Evolutionary conservation across 192 early-diverging fungal species (phyloP).

Genomic region (Geosiphon pyriformis): DNA sequence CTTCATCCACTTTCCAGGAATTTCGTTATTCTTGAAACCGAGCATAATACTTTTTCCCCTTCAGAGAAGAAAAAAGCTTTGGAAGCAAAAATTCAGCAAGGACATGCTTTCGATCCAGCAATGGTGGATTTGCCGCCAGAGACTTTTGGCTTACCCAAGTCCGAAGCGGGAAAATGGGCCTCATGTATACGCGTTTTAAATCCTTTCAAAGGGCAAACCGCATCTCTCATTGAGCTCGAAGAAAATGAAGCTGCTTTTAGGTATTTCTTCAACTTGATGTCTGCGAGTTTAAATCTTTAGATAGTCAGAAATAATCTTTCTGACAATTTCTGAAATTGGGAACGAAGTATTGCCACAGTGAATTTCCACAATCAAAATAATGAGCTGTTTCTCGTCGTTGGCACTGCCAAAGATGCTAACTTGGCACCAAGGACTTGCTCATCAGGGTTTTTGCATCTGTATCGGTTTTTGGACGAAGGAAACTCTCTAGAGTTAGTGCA

Average conservation of each 20-base stretch:
- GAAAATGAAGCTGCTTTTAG: conserved; percentile 81
- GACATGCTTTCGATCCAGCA: conserved; percentile 48
- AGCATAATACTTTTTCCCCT: conserved; percentile 70
- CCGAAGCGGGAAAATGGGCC: conserved; percentile 75
- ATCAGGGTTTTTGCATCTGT: conserved; percentile 70
- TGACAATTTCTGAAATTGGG: background rate
- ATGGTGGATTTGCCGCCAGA: conserved; percentile 59
- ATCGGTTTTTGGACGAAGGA: conserved; percentile 62
- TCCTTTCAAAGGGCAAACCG: conserved; percentile 67
- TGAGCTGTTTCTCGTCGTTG: conserved; percentile 76
- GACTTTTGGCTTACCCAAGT: conserved; percentile 75
- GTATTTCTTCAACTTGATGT: background rate
- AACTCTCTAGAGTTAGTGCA: conserved; percentile 73
- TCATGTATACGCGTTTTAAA: conserved; percentile 79
- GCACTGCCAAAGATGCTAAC: conserved; percentile 67
- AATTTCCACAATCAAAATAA: conserved; percentile 49
- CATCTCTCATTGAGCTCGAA: conserved; percentile 68
- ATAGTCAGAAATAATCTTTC: background rate
- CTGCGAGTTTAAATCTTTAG: background rate
- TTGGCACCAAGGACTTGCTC: conserved; percentile 63
- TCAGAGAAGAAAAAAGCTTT: conserved; percentile 55
- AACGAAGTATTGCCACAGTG: conserved; percentile 49
- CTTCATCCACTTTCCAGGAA: conserved; percentile 67
- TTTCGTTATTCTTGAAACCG: conserved; percentile 88
- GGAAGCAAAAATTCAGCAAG: conserved; percentile 45